Percentiles rank a stretch among this genome's conserved stretches.
These are phyloP conservation scores for Xanthoparmelia taractica DNA, from an alignment of 495 filamentous ascomycete genomes.

Conservation along the genomic window DNA sequence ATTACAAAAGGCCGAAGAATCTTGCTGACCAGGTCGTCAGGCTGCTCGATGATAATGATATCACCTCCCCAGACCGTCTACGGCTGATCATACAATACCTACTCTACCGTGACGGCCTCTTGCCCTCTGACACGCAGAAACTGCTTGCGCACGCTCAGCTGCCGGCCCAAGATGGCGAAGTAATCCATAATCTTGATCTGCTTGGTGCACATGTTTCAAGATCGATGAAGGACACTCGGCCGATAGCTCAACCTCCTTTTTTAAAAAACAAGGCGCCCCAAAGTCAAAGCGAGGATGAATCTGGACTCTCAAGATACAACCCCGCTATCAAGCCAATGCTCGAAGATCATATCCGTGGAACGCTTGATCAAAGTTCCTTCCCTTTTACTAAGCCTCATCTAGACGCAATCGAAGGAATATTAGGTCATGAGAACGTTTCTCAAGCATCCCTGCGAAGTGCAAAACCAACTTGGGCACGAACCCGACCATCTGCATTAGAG, in stretches of 20 bases:
- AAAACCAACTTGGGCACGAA: slow-evolving; percentile 91
- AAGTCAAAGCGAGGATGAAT: slow-evolving; percentile 42
- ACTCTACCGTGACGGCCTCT: slow-evolving; percentile 80
- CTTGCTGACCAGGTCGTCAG: slow-evolving; percentile 78
- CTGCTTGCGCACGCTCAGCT: slow-evolving; percentile 78
- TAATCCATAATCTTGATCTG: slow-evolving; percentile 70
- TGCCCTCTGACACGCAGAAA: slow-evolving; percentile 75
- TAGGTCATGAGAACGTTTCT: slow-evolving; percentile 48
- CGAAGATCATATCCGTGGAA: slow-evolving; percentile 57
- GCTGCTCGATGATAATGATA: slow-evolving; percentile 69
- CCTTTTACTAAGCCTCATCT: slow-evolving; percentile 75
- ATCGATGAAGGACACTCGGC: slow-evolving; percentile 66
- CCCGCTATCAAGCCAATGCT: slow-evolving; percentile 55
- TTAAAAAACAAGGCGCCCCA: slow-evolving; percentile 46
- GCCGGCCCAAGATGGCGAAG: slow-evolving; percentile 59
- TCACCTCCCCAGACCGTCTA: slow-evolving; percentile 64
- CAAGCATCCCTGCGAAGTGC: slow-evolving; percentile 76
- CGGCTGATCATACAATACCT: slow-evolving; percentile 79
- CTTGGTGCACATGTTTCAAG: slow-evolving; percentile 71
- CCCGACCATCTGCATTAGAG: slow-evolving; percentile 64
- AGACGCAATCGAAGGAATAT: slow-evolving; percentile 49
- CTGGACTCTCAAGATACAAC: slow-evolving; percentile 44
- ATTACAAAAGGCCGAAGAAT: slow-evolving; percentile 83
- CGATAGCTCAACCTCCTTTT: slow-evolving; percentile 58
- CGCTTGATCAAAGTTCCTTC: slow-evolving; percentile 54